A percentile compares a stretch with the other conserved stretches of the same genome.
phyloP scores from a whole-genome alignment of 2,329 filamentous ascomycete genomes.

The Penicillium concentricum region DNA sequence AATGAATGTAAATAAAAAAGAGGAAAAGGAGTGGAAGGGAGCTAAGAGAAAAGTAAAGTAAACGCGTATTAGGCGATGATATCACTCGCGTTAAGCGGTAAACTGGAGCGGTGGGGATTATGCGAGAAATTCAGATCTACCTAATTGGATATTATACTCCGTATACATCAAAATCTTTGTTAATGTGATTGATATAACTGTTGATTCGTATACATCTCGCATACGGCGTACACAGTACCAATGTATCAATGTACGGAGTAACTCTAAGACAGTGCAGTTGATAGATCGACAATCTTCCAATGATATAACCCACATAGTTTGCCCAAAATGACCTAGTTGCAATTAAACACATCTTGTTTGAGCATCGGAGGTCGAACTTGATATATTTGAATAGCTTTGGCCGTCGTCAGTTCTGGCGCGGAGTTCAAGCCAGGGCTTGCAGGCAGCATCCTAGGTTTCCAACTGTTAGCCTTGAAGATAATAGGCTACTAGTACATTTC shows the following conservation, averaged over 20 bases:
- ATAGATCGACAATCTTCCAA: neutral
- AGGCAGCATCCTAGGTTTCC: neutral
- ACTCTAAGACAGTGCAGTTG: neutral
- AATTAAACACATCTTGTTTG: neutral
- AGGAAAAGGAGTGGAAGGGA: constrained; percentile 3
- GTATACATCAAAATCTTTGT: neutral
- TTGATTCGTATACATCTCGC: neutral
- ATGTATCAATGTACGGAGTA: too few species aligned
- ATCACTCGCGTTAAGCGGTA: constrained; percentile 16
- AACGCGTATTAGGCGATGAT: constrained; percentile 27
- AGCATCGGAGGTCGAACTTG: neutral
- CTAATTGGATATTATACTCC: too few species aligned
- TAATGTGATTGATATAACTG: neutral
- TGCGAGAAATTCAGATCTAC: neutral
- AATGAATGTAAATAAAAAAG: constrained; percentile 1
- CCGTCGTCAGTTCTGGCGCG: neutral
- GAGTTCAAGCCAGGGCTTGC: neutral
- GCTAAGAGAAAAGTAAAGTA: constrained; percentile 1
- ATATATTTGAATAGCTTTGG: neutral
- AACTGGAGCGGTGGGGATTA: neutral
- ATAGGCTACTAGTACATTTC: neutral
- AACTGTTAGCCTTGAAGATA: neutral
- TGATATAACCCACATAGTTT: neutral
- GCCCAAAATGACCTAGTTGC: neutral
- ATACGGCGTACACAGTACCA: neutral